Base-by-base conservation (phyloP, 371 early-diverging fungal genomes). In the Umbelopsis sp. region DNA sequence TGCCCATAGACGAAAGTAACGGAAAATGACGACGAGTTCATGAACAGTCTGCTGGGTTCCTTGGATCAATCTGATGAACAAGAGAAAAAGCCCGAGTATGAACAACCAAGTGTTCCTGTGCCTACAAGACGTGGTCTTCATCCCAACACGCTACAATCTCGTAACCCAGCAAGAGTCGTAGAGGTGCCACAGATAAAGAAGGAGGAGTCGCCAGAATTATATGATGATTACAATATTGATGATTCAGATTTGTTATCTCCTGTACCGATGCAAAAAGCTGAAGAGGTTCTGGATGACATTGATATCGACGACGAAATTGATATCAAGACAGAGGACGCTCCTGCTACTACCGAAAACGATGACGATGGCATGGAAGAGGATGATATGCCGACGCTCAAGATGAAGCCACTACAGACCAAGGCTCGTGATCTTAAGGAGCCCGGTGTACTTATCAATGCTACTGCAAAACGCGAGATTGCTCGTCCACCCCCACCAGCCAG, bases 301-400 rank as follows among this genome's bases (percentile, higher is more conserved):
- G 70, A 66, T 20, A n/a, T 32, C 9, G 63, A 48, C n/a, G 9
- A 29, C 29, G 67, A 50, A 18, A 45, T 68, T 41, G 12, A 41
- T 41, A 41, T 41, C 7, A 41, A 41, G 41, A 7, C 10, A 41
- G 41, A 41, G 41, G 41, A 41, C 2, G 41, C 41, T 12, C 41
- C 41, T 7, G 41, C 12, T 41, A 41, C 41, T 41, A 41, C 41
- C 12, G 41, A 41, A 10, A 12, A 41, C 7, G 12, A 41, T 41
- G 12, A 7, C 12, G 41, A 41, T n/a, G 76, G 77, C 63, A 29
- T 66, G 63, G 68, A 63, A 16, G 57, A 35, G 11, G 18, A 70
- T 35, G 44, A 63, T 48, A 51, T 18, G 24, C 22, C 66, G 64
- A 22, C 16, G 24, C 44, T 45, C 2, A 67, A 67, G 12, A 53